phyloP scores from a whole-genome alignment of 768 basidiomycete genomes.

The Strobilomyces confusus region DNA sequence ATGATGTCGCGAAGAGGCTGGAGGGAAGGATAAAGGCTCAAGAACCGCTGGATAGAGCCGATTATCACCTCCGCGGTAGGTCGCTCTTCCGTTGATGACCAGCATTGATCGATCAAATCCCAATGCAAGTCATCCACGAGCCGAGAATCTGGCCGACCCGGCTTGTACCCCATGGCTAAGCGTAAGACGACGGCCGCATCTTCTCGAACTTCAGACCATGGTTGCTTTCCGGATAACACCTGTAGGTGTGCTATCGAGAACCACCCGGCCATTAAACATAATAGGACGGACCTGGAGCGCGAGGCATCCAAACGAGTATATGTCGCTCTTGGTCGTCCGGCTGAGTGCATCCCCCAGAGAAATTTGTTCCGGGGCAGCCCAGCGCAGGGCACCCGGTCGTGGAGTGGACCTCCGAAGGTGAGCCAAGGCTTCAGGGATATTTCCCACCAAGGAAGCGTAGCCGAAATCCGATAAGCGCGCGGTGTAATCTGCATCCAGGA shows the following conservation, averaged over 20 bases:
- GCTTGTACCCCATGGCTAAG: neutral
- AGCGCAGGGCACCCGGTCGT: neutral
- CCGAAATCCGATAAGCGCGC: constrained; percentile 45
- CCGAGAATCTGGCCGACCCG: constrained; percentile 1
- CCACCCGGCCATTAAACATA: too few relatives aligned
- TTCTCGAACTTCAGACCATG: neutral
- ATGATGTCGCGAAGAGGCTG: neutral
- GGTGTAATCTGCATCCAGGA: constrained; percentile 20
- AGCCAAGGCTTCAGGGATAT: neutral
- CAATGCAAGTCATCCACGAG: neutral
- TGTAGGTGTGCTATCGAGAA: neutral
- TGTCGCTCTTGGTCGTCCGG: neutral
- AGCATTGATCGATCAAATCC: constrained; percentile 7
- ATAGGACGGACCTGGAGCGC: neutral
- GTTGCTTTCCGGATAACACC: constrained; percentile 6
- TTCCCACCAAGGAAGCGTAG: constrained; percentile 24
- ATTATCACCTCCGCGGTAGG: neutral
- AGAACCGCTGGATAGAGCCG: neutral
- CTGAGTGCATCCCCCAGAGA: neutral
- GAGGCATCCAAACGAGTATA: neutral
- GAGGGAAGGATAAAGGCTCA: neutral
- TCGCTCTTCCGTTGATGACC: neutral
- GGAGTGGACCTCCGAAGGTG: constrained; percentile 5
- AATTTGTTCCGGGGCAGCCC: neutral
- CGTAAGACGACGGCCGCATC: constrained; percentile 4